Evolutionary conservation across 2,329 filamentous ascomycete genomes (phyloP).

Genomic region (Albophoma yamanashiensis): DNA sequence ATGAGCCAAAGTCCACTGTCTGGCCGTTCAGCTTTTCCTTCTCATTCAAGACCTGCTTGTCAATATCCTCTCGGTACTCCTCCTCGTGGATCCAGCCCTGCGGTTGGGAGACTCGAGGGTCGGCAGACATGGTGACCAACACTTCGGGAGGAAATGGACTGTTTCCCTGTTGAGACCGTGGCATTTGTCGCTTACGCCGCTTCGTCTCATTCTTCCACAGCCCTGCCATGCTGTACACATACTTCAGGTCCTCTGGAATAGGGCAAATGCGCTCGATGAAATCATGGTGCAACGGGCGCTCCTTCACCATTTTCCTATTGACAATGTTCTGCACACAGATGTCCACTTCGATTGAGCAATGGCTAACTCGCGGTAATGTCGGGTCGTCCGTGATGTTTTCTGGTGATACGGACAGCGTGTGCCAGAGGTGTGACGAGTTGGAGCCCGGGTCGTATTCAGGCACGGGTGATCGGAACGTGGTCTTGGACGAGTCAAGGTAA

Average conservation of each 20-base stretch:
- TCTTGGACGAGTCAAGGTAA: conserved; percentile 64
- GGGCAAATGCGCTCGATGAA: conserved; percentile 66
- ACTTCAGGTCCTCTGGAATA: conserved; percentile 57
- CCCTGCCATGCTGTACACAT: conserved; percentile 89
- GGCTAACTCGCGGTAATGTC: conserved; percentile 64
- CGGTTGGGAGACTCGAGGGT: conserved; percentile 58
- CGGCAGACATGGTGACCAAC: conserved; percentile 80
- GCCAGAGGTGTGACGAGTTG: conserved; percentile 63
- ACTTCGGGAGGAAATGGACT: conserved; percentile 75
- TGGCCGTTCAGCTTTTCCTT: conserved; percentile 28
- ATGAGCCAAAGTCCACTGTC: conserved; percentile 51
- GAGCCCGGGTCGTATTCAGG: conserved; percentile 54
- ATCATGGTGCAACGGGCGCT: conserved; percentile 75
- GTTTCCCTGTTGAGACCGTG: conserved; percentile 49
- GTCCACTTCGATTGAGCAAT: conserved; percentile 85
- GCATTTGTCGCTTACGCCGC: conserved; percentile 63
- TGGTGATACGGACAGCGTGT: conserved; percentile 57
- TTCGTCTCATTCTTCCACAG: conserved; percentile 86
- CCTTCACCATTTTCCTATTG: conserved; percentile 66
- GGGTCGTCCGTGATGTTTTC: conserved; percentile 41
- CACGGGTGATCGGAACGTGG: conserved; percentile 65
- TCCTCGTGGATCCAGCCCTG: conserved; percentile 90
- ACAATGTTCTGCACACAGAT: conserved; percentile 79
- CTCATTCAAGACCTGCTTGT: conserved; percentile 55
- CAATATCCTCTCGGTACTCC: conserved; percentile 60